phyloP scores from a whole-genome alignment of 2,329 filamentous ascomycete species.

The Colletotrichum costaricense region DNA sequence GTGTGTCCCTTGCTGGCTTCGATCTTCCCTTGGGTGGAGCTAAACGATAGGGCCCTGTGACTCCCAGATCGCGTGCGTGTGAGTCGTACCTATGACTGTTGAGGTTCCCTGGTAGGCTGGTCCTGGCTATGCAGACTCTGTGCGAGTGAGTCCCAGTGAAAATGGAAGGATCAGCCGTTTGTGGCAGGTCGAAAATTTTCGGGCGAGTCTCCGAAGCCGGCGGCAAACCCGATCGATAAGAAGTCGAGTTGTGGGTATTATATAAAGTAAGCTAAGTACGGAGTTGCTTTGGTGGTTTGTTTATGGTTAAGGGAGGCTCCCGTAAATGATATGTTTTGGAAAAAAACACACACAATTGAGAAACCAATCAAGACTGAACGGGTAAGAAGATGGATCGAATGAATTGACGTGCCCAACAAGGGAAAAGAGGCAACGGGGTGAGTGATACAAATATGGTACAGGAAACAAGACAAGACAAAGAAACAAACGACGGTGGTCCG shows the following conservation, averaged over 20 bases:
- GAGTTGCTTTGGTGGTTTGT: background rate
- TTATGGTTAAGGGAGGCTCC: background rate
- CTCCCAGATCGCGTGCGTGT: constrained; percentile 14
- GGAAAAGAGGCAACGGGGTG: background rate
- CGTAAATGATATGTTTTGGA: background rate
- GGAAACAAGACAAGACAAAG: background rate
- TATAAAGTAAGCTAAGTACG: background rate
- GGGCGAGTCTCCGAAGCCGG: constrained; percentile 26
- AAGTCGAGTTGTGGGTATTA: constrained; percentile 16
- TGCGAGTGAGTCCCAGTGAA: constrained; percentile 9
- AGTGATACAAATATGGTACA: constrained; percentile 17
- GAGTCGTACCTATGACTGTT: constrained; percentile 25
- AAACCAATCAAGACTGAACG: background rate
- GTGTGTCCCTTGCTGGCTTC: background rate
- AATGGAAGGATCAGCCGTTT: constrained; percentile 16
- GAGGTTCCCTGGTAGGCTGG: constrained; percentile 10
- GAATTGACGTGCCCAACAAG: background rate
- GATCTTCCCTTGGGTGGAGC: constrained; percentile 13
- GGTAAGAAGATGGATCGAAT: background rate
- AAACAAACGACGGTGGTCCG: background rate
- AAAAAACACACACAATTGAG: background rate
- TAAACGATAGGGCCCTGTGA: constrained; percentile 24
- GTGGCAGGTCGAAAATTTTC: constrained; percentile 20
- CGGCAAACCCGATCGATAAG: constrained; percentile 31
- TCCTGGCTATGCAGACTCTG: constrained; percentile 25